These are phyloP conservation scores for Aspergillus pseudoglaucus DNA, from an alignment of 2,329 filamentous ascomycete genomes.

Conservation along the genomic window DNA sequence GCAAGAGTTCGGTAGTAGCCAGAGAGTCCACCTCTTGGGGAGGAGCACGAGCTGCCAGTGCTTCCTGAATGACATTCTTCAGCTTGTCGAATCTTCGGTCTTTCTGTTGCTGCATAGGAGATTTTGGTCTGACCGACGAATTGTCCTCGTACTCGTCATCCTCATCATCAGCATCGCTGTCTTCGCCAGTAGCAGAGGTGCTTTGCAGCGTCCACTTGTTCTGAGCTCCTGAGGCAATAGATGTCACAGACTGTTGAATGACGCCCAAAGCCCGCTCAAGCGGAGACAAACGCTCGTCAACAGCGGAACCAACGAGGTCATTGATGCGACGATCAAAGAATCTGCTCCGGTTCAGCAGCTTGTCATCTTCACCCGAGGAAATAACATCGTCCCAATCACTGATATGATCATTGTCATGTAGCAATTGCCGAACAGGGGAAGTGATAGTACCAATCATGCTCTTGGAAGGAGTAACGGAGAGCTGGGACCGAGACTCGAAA, in stretches of 20 bases:
- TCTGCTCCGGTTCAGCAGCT: constrained; percentile 69
- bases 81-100: constrained; percentile 82
- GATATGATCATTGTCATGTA: constrained; percentile 55
- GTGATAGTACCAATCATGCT: constrained; percentile 51
- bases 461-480: constrained; percentile 55
- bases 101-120: constrained; percentile 55
- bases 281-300: constrained; percentile 71
- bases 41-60: constrained; percentile 47
- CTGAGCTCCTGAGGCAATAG: constrained; percentile 52
- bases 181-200: constrained; percentile 59
- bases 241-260: constrained; percentile 65
- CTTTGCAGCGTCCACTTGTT: constrained; percentile 57
- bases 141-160: constrained; percentile 61
- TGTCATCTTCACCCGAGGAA: constrained; percentile 73
- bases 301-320: constrained; percentile 68
- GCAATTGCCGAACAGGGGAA: constrained; percentile 57
- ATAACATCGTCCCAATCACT: constrained; percentile 93
- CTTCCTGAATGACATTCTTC: constrained; percentile 58
- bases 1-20: constrained; percentile 28
- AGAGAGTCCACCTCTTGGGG: constrained; percentile 20
- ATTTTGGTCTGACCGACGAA: constrained; percentile 60
- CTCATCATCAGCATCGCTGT: constrained; percentile 93
- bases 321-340: constrained; percentile 94
- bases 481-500: constrained; percentile 33
- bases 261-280: constrained; percentile 70